Evolutionary conservation across 805 yeast species (phyloP), one percentile per base, ranked within the genome.

Genomic region (Lachancea dasiensis): DNA sequence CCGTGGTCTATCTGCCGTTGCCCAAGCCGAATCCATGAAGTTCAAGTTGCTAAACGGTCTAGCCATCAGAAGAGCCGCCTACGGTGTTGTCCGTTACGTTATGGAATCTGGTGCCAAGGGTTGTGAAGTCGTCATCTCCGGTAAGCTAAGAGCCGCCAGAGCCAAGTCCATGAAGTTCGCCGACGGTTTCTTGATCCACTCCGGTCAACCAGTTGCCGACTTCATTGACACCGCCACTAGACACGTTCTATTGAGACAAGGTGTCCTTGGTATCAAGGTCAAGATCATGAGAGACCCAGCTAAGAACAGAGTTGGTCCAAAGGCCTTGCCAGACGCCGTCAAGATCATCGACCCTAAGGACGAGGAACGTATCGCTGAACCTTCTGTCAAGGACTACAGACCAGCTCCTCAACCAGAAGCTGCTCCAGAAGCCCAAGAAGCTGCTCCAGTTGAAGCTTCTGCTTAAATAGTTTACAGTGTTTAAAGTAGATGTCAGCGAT

Each of bases 61-160:
- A 67, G 95, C 97, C 66, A 87, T 92, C 78, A 87, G 98, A 80
- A 86, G 98, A 79, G 98, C 98, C 61, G 97, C 97, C 64, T 92
- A 92, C 86, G 97, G 97, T 86, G 97, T 92, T 61, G 94, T 92
- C 75, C 87, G 98, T 80, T 86, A 79, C 82, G 96, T 94, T 66
- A 92, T 92, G 96, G 97, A 89, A 73, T 86, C 97, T 54, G 98
- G 98, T 75, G 98, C 98, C 69, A 92, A 92, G 86, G 98, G 98
- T 89, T 96, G 94, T 67, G 98, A 92, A 80, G 98, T 92, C 71
- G 97, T 92, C 63, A 85, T 92, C 67, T 87, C 97, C 60, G 98
- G 98, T 82, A 92, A 92, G 78, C 83, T 94, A 71, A 86, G 97
- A 79, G 98, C 96, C 74, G 98, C 97, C 65, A 87, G 98, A 81